Base-by-base conservation (phyloP, 2,329 filamentous ascomycete species). In the Clonostachys solani region DNA sequence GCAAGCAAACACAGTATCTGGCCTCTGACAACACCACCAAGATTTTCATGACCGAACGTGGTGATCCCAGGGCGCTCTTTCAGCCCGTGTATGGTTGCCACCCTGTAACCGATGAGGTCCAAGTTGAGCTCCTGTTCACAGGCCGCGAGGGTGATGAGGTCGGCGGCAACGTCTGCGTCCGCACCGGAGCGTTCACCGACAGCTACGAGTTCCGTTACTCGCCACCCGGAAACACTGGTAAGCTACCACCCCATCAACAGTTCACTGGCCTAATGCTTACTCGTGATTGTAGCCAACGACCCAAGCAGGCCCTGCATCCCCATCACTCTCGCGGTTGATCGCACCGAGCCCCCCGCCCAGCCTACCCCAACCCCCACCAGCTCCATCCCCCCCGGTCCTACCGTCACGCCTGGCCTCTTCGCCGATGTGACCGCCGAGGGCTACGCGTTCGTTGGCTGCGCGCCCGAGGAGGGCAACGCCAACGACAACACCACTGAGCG, bases 41-140 rank as follows among this genome's bases (percentile, higher is more conserved):
- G 56, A 62, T 73, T 54, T 74, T 74, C 58, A 72, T 73, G 65
- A 73, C 71, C 3, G 62, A 70, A 29, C 67, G 71, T 3, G 63
- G 62, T 8, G 68, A 73, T 46, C 68, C 70, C 2, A 60, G 63
- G 12, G 71, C 69, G 17, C 53, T 68, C 46, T 73, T 68, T 46
- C 56, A 67, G 37, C 62, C 66, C n/a, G 56, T 56, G 6, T 70
- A 71, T 49, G 66, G 63, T 33, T 73, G 71, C 54, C 63, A 72
- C 49, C 63, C 65, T 2, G 65, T 67, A 40, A 71, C 66, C 12
- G 67, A 70, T 40, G 60, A 52, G 5, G 47, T 71, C 5, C 69
- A 73, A 55, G 57, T 60, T 12, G 59, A 70, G 44, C 55, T 73
- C 18, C 50, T 49, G 12, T 65, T 45, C 29, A 7, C 72, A 43